phyloP scores from a whole-genome alignment of 2,329 filamentous ascomycete genomes.

The Ophiocordyceps polyrhachis-furcata region DNA sequence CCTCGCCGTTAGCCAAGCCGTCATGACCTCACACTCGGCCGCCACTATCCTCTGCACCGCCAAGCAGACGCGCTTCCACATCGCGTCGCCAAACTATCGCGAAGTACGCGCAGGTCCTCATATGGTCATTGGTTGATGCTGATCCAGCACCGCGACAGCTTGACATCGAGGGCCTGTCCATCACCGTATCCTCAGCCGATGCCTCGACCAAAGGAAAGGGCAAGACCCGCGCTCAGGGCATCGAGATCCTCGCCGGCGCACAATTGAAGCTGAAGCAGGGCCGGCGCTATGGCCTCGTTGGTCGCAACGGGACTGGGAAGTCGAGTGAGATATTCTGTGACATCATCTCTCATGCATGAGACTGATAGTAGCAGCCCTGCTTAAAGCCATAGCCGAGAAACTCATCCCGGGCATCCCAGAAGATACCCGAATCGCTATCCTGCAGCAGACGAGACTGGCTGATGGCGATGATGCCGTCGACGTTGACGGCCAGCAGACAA shows the following conservation, averaged over 20 bases:
- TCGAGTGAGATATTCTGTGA: slow-evolving; percentile 36
- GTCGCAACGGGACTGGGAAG: slow-evolving; percentile 68
- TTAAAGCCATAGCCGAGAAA: slow-evolving; percentile 60
- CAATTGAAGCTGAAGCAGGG: slow-evolving; percentile 55
- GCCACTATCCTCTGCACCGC: slow-evolving; percentile 41
- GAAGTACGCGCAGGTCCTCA: slow-evolving; percentile 23
- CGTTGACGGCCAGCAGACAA: slow-evolving; percentile 6
- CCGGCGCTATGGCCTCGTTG: slow-evolving; percentile 58
- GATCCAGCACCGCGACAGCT: slow-evolving; percentile 22
- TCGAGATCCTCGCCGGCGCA: slow-evolving; percentile 54
- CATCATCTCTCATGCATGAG: neutral
- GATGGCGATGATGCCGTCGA: slow-evolving; percentile 11
- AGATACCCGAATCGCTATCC: slow-evolving; percentile 42
- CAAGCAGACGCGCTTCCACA: slow-evolving; percentile 50
- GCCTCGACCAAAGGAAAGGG: slow-evolving; percentile 30
- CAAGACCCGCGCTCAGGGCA: slow-evolving; percentile 23
- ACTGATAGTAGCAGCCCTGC: slow-evolving; percentile 29
- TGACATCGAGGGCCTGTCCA: slow-evolving; percentile 54
- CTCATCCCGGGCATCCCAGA: slow-evolving; percentile 60
- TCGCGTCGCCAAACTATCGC: slow-evolving; percentile 31
- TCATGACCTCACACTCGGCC: slow-evolving; percentile 22
- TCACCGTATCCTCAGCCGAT: slow-evolving; percentile 37
- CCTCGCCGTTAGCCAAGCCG: neutral
- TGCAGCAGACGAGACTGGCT: slow-evolving; percentile 42
- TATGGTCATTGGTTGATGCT: neutral